Base-by-base conservation (phyloP, 768 basidiomycete species). In the Rhizopogon rudus region DNA sequence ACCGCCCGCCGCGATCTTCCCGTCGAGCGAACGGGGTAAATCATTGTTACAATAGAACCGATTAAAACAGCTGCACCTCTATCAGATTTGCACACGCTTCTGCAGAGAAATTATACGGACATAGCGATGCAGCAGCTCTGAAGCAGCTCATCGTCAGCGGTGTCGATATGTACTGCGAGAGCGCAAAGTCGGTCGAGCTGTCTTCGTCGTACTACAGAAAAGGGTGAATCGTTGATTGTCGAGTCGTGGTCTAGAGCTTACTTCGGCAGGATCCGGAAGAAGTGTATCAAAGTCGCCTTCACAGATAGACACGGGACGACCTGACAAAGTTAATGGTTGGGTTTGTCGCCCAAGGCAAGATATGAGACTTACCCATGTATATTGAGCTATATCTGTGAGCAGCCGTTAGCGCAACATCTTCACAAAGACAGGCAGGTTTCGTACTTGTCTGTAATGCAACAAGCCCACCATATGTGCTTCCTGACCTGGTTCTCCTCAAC, bases 391-490 rank as follows among this genome's bases (percentile, higher is more conserved):
- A 82, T 65, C 88, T 86, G 56, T 53, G 57, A 51, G 46, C 46
- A 50, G 22, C 25, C 51, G 40, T 42, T 37, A 57, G 54, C 49
- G 53, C 53, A 39, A 41, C 22, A 31, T 20, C 39, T 17, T 40
- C 25, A 55, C 37, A 40, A 22, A 49, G 17, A 48, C 41, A 56
- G n/a, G 52, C 33, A 44, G 60, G 57, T 35, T 22, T 54, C 79
- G 33, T 59, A 88, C 87, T 86, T 80, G 62, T 92, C 88, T 42
- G 82, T 81, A 42, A 85, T 71, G 61, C 81, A 79, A 64, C 88
- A 91, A 14, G 79, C 76, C 86, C 87, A 90, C 89, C 89, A 92
- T 42, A 90, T 86, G 60, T 88, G 87, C 49, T 82, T 81, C 58
- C 89, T 78, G 5, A 77, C 80, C 66, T 90, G 87, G 29, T 80